These are phyloP conservation scores for Amanita muscaria DNA, from an alignment of 768 basidiomycete species.

Conservation along the genomic window DNA sequence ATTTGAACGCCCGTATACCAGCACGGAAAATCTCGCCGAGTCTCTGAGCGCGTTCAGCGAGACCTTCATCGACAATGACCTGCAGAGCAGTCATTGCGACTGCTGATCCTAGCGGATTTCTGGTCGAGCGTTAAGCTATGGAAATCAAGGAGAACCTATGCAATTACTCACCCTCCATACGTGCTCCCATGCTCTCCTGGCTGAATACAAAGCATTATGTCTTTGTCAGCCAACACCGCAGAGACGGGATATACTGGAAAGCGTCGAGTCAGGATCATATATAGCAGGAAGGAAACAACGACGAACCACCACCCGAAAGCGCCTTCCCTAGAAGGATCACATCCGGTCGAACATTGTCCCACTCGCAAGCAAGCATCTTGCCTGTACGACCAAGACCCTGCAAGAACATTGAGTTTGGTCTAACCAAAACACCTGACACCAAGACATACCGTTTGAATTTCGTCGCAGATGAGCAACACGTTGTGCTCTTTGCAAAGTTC, in stretches of 20 bases:
- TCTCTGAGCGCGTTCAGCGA: constrained; percentile 68
- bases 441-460: constrained; percentile 81
- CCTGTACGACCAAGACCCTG: constrained; percentile 90
- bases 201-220: constrained; percentile 90
- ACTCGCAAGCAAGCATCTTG: constrained; percentile 86
- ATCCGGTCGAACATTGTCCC: constrained; percentile 85
- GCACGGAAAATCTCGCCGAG: constrained; percentile 80
- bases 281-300: constrained; percentile 4
- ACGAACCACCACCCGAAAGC: constrained; percentile 85
- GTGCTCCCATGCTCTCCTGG: constrained; percentile 97
- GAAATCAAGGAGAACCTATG: constrained; percentile 5
- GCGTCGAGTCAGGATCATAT: background rate
- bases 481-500: constrained; percentile 88
- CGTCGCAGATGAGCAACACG: constrained; percentile 94
- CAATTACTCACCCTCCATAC: constrained; percentile 71
- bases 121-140: constrained; percentile 17
- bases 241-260: constrained; percentile 87
- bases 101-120: constrained; percentile 95
- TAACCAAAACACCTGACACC: constrained; percentile 6
- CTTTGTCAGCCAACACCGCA: constrained; percentile 82
- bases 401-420: background rate
- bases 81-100: constrained; percentile 87
- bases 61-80: constrained; percentile 83
- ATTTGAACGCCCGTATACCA: constrained; percentile 47
- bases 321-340: constrained; percentile 93